Conservation (phyloP, 169 alveolate species). For the Plasmodium falciparum region DNA sequence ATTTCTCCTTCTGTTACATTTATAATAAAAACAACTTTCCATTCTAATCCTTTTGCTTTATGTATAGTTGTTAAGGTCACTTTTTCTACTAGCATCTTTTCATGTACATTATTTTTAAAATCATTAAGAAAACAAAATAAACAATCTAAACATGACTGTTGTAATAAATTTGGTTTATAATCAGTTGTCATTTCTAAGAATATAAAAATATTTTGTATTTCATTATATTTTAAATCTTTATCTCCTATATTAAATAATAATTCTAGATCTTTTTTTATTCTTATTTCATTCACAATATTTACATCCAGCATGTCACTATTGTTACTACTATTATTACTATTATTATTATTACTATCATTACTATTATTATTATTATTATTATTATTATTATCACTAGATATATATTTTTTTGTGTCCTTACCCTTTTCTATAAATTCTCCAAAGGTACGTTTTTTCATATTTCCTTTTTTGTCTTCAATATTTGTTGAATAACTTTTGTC, state of each 20-base stretch:
- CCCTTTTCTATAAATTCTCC: background rate
- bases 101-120: constrained; percentile 58
- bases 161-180: constrained; percentile 16
- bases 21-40: constrained; percentile 87
- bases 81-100: constrained; percentile 77
- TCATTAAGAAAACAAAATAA: constrained; percentile 43
- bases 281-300: constrained; percentile 4
- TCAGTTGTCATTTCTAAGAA: constrained; percentile 37
- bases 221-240: constrained; percentile 20
- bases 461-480: background rate
- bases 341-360: background rate
- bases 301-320: background rate
- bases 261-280: constrained; percentile 33
- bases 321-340: background rate
- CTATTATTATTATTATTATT: background rate
- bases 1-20: constrained; percentile 82
- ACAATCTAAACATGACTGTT: constrained; percentile 44
- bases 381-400: background rate
- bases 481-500: background rate
- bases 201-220: constrained; percentile 46
- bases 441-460: constrained; percentile 14
- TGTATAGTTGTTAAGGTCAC: constrained; percentile 88
- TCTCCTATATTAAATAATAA: constrained; percentile 29
- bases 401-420: background rate
- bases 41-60: constrained; percentile 89